phyloP scores from a whole-genome alignment of 2,329 filamentous ascomycete species.

The Alternaria triticimaculans region DNA sequence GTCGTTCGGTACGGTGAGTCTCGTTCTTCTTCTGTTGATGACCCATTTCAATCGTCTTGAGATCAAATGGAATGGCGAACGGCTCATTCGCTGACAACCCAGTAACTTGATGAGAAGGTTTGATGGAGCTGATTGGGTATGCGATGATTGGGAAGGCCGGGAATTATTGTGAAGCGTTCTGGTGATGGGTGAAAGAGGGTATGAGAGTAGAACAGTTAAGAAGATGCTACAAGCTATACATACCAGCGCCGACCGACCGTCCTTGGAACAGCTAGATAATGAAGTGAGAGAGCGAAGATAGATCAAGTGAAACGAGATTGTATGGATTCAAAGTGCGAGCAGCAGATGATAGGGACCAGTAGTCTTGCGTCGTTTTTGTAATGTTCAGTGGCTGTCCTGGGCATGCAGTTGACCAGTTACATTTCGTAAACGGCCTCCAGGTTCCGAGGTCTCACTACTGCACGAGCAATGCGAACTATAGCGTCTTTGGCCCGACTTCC shows the following conservation, averaged over 20 bases:
- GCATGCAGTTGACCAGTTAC: not conserved
- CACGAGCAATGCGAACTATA: too few relatives aligned
- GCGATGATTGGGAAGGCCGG: too few relatives aligned
- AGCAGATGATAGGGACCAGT: too few relatives aligned
- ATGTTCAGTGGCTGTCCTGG: accelerated
- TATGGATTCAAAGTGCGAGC: too few relatives aligned
- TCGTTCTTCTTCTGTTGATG: not conserved
- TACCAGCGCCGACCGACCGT: too few relatives aligned
- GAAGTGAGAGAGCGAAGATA: too few relatives aligned
- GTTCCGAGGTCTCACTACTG: too few relatives aligned
- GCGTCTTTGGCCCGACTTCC: not conserved
- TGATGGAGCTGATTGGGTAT: not conserved
- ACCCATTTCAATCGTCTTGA: accelerated
- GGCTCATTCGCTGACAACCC: accelerated
- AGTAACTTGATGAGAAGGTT: accelerated
- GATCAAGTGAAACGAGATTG: too few relatives aligned
- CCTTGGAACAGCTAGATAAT: too few relatives aligned
- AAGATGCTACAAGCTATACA: not conserved
- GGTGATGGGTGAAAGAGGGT: not conserved
- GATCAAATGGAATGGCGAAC: accelerated
- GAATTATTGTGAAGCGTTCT: too few relatives aligned
- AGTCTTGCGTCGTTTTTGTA: too few relatives aligned
- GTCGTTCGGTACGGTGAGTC: not conserved
- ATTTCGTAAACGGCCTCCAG: accelerated
- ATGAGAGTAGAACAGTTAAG: accelerated